These are phyloP conservation scores for Colletotrichum limetticola DNA, from an alignment of 2,329 filamentous ascomycete genomes.

Conservation along the genomic window DNA sequence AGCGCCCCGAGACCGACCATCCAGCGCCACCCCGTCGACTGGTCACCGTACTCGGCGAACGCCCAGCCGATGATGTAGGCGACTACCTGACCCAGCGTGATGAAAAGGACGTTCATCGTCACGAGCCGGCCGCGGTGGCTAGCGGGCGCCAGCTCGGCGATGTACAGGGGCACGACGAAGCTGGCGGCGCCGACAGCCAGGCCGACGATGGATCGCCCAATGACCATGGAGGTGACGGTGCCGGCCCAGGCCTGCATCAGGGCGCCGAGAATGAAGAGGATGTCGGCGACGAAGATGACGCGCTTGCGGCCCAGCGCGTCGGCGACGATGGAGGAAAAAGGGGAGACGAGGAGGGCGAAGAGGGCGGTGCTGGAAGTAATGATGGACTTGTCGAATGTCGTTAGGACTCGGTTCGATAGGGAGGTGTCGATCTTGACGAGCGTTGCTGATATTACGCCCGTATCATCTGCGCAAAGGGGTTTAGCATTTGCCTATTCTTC, in stretches of 20 bases:
- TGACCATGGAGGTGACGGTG: conserved; percentile 72
- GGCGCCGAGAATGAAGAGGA: conserved; percentile 76
- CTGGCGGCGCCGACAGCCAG: conserved; percentile 80
- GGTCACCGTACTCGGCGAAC: conserved; percentile 67
- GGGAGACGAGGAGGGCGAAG: conserved; percentile 72
- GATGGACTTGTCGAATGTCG: conserved; percentile 74
- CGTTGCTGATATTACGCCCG: conserved; percentile 75
- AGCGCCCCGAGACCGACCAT: conserved; percentile 88
- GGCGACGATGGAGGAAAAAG: conserved; percentile 72
- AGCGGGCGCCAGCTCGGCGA: conserved; percentile 85
- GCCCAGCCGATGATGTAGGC: conserved; percentile 88
- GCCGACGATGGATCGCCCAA: conserved; percentile 76
- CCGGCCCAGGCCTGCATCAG: conserved; percentile 69
- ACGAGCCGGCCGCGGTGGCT: conserved; percentile 82
- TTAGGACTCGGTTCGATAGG: conserved; percentile 66
- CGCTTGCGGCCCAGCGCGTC: conserved; percentile 70
- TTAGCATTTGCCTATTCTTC: conserved; percentile 2
- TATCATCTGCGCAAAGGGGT: conserved; percentile 62
- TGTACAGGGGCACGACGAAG: conserved; percentile 88
- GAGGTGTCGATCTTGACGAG: conserved; percentile 71
- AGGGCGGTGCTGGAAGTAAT: conserved; percentile 77
- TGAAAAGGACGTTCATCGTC: conserved; percentile 83
- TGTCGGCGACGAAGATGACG: conserved; percentile 72
- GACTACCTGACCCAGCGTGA: conserved; percentile 88
- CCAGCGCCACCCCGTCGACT: conserved; percentile 80